Conservation (phyloP, 129 eudicot genomes). For the Chrysanthemum makinoi region DNA sequence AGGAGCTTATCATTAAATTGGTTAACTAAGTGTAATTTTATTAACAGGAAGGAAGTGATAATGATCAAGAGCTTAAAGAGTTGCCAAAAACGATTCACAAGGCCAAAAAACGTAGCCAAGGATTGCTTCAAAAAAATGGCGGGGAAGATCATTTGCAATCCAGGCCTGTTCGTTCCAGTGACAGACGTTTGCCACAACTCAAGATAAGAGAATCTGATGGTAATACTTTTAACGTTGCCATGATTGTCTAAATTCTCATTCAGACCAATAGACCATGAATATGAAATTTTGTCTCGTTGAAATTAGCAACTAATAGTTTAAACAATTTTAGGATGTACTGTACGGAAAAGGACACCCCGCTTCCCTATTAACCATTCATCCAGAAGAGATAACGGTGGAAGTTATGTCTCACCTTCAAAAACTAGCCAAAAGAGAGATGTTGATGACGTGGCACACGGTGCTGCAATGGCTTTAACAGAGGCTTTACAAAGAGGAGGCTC, state of each 20-base stretch:
- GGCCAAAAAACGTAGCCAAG: constrained; percentile 37
- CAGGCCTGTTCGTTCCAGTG: constrained; percentile 32
- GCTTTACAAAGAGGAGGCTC: constrained; percentile 54
- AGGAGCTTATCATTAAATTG: neutral
- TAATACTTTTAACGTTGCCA: constrained; percentile 5
- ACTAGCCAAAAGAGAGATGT: constrained; percentile 34
- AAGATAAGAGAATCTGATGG: constrained; percentile 44
- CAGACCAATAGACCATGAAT: neutral
- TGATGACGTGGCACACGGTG: constrained; percentile 45
- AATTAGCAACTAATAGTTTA: neutral
- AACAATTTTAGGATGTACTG: constrained; percentile 40
- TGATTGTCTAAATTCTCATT: neutral
- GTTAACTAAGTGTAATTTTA: constrained; percentile 8
- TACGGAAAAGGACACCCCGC: constrained; percentile 63
- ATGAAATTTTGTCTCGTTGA: constrained; percentile 9
- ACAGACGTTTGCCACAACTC: constrained; percentile 40
- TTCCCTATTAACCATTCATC: constrained; percentile 44
- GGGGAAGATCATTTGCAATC: constrained; percentile 39
- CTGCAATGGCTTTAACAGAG: constrained; percentile 47
- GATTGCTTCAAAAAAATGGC: constrained; percentile 28
- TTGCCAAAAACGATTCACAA: constrained; percentile 27
- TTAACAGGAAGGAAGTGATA: constrained; percentile 50
- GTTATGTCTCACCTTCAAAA: constrained; percentile 31
- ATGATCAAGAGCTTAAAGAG: constrained; percentile 37
- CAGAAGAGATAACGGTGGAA: constrained; percentile 33